These are phyloP conservation scores for Hanseniaspora vineae DNA, from an alignment of 805 yeast species.

Conservation along the genomic window DNA sequence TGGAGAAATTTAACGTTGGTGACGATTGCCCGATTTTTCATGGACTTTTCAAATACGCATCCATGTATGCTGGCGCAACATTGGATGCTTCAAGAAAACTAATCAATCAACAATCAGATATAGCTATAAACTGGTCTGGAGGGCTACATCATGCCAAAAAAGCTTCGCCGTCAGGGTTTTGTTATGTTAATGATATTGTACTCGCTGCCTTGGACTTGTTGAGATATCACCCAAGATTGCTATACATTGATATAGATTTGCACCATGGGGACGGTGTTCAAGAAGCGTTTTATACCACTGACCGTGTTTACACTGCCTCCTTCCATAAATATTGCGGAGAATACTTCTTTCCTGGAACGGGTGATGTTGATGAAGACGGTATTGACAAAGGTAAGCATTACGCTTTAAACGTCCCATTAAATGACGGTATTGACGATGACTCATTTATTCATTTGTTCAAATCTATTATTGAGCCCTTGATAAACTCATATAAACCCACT, in stretches of 20 bases:
- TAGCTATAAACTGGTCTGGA: conserved; percentile 89
- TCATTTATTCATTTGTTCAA: conserved; percentile 34
- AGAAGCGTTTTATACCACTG: conserved; percentile 86
- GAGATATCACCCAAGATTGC: conserved; percentile 72
- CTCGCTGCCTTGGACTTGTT: conserved; percentile 68
- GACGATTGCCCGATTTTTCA: conserved; percentile 86
- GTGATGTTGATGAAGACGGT: conserved; percentile 74
- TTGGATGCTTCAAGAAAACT: conserved; percentile 82
- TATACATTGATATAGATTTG: conserved; percentile 80
- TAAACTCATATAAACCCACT: conserved; percentile 79
- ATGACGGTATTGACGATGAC: conserved; percentile 90
- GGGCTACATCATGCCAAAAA: conserved; percentile 91
- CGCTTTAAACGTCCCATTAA: conserved; percentile 72
- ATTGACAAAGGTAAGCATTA: conserved; percentile 76
- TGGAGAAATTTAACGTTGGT: conserved; percentile 77
- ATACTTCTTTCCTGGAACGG: conserved; percentile 81
- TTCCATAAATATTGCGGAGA: conserved; percentile 85
- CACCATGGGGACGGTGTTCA: conserved; percentile 96
- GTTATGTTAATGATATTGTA: conserved; percentile 84
- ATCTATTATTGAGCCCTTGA: conserved; percentile 80
- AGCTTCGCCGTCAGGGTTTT: conserved; percentile 80
- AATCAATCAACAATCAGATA: conserved; percentile 71
- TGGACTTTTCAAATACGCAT: conserved; percentile 62
- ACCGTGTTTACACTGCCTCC: conserved; percentile 80
- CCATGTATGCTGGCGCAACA: conserved; percentile 79